Evolutionary conservation across 208 protist species (phyloP), one percentile per base, ranked within the genome.

Genomic region (Trypanosoma grayi): DNA sequence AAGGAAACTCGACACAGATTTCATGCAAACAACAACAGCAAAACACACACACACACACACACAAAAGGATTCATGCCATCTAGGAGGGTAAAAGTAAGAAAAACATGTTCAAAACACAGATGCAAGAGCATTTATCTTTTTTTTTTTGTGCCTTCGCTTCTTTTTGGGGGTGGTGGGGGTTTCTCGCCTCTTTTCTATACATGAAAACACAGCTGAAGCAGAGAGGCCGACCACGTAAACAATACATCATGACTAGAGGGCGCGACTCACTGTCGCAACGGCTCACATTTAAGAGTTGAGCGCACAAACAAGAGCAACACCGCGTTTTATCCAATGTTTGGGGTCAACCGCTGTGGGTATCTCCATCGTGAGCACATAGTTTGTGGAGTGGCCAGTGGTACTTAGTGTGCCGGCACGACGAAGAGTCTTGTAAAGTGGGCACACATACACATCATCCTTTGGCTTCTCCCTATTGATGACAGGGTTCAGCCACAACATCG

Each of bases 301-400:
- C 1, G 87, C 86, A 54, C 86, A 92, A 10, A 97, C 71, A 45
- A 91, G 77, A 18, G 92, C 92, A 18, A 97, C 92, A 66, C 98
- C 98, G 30, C 96, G 83, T 51, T 94, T 94, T 53, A 99, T 85
- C 98, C 98, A 99, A 81, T 98, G 94, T 44, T 83, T 86, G 6
- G 86, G 74, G 40, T 94, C 75, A 57, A 83, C 70, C 4, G 74
- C 67, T 0, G 93, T 92, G 10, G 97, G 97, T n/a, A 99, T 67
- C 65, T 99, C 92, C 14, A 96, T 79, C 5, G 88, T 84, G 11
- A 99, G 72, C 4, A 99, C 93, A 75, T 96, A 99, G 79, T 99
- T 99, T 41, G 98, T 99, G 7, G 94, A 98, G 76, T 99, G 97
- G 1, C 98, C 98, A 13, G 98, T 99, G 1, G 97, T 98, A 63